Percentiles rank a stretch among this genome's conserved stretches.
Conservation (phyloP, 257 asterid species). For the Scutellaria baicalensis region DNA sequence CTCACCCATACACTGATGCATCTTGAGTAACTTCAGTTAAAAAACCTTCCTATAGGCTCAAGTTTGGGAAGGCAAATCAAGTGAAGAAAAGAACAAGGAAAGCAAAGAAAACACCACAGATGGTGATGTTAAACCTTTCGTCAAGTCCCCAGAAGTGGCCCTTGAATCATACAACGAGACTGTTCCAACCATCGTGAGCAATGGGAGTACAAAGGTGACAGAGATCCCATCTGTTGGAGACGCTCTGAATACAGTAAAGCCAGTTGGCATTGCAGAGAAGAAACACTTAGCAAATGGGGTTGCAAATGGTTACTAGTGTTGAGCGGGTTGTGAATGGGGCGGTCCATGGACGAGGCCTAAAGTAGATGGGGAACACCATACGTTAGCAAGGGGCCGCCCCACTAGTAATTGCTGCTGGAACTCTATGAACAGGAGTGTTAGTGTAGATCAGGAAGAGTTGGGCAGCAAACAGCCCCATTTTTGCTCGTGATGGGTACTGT, state of each 20-base stretch:
- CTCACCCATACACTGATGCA: too few species aligned
- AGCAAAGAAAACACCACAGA: slow-evolving; percentile 19
- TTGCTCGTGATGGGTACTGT: slow-evolving; percentile 17
- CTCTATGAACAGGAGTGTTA: too few species aligned
- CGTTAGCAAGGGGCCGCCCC: not conserved
- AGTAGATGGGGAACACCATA: not conserved
- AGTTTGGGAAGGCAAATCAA: slow-evolving; percentile 42
- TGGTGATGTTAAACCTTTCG: slow-evolving; percentile 18
- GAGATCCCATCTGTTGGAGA: slow-evolving; percentile 11
- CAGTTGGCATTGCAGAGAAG: slow-evolving; percentile 25
- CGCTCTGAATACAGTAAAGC: slow-evolving; percentile 5
- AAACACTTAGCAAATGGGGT: slow-evolving; percentile 22
- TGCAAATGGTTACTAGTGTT: slow-evolving; percentile 37
- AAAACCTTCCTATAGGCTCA: slow-evolving; percentile 20
- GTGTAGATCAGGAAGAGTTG: not conserved
- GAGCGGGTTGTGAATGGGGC: slow-evolving; percentile 2
- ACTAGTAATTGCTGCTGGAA: not conserved
- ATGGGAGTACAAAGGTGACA: not conserved
- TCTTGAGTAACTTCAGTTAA: not conserved
- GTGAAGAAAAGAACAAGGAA: slow-evolving; percentile 35
- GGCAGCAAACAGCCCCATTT: not conserved
- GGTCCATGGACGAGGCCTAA: not conserved
- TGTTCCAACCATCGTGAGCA: not conserved
- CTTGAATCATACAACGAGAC: slow-evolving; percentile 7
- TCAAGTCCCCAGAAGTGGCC: slow-evolving; percentile 18